Percentiles rank a stretch among this genome's conserved stretches.
phyloP scores from a whole-genome alignment of 176 grass and related monocot genomes.

The Sorghum bicolor region DNA sequence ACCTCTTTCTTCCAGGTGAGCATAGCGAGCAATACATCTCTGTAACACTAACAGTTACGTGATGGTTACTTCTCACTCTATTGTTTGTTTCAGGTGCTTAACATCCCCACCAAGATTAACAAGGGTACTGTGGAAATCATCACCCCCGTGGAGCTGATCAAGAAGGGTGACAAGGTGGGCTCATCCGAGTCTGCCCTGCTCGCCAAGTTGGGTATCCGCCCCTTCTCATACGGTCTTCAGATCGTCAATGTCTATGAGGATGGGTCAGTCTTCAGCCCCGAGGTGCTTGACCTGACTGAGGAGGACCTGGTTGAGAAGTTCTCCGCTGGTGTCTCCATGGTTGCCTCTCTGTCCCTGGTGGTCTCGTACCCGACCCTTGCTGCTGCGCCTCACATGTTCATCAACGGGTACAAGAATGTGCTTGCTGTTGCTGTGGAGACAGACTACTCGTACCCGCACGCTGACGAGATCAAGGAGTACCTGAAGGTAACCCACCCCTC shows the following conservation, averaged over 20 bases:
- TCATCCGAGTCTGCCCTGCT: slow-evolving; percentile 80
- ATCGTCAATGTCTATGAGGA: slow-evolving; percentile 56
- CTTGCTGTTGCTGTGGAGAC: slow-evolving; percentile 79
- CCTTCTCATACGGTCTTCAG: slow-evolving; percentile 76
- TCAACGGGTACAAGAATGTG: slow-evolving; percentile 87
- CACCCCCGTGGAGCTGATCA: slow-evolving; percentile 80
- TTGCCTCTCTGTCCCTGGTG: slow-evolving; percentile 63
- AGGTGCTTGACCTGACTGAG: slow-evolving; percentile 84
- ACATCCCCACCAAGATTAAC: slow-evolving; percentile 93
- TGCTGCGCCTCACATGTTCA: slow-evolving; percentile 77
- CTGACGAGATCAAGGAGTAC: slow-evolving; percentile 87
- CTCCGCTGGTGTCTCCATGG: slow-evolving; percentile 58
- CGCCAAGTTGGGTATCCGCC: slow-evolving; percentile 71
- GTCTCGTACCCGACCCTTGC: slow-evolving; percentile 77
- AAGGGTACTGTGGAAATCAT: slow-evolving; percentile 89
- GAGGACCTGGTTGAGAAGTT: slow-evolving; percentile 65
- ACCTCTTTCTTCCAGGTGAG: slow-evolving; percentile 88
- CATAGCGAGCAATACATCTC: too few species aligned
- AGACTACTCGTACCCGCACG: slow-evolving; percentile 62
- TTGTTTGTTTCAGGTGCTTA: slow-evolving; percentile 56
- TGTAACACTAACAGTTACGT: not conserved
- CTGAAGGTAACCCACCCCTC: slow-evolving; percentile 57
- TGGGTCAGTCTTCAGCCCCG: slow-evolving; percentile 78
- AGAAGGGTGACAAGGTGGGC: slow-evolving; percentile 81
- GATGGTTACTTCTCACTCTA: not conserved